Evolutionary conservation across 2,329 filamentous ascomycete genomes (phyloP).

Genomic region (Cordyceps pruinosa): DNA sequence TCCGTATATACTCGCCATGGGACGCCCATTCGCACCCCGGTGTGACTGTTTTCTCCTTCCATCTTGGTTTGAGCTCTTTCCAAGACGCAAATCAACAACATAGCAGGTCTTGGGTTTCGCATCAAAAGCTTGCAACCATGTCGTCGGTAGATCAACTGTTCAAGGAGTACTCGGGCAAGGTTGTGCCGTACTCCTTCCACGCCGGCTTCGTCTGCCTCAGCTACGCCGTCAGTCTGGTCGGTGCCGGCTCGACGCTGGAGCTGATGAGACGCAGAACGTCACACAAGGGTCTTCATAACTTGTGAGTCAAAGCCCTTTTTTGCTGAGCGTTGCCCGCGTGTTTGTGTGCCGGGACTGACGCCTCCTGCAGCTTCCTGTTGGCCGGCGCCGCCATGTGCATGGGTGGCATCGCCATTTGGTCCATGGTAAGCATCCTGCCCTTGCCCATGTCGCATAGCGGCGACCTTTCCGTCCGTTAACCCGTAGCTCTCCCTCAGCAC

Average conservation of each 20-base stretch:
- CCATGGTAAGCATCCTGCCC: conserved; percentile 44
- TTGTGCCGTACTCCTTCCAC: conserved; percentile 44
- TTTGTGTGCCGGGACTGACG: neutral
- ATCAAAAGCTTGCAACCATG: neutral
- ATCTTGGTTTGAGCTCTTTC: neutral
- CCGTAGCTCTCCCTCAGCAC: conserved; percentile 44
- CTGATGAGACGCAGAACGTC: conserved; percentile 71
- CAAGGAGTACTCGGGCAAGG: conserved; percentile 34
- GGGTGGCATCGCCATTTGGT: conserved; percentile 70
- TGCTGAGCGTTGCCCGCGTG: neutral
- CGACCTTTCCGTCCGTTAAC: neutral
- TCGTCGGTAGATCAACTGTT: conserved; percentile 25
- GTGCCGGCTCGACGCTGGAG: conserved; percentile 73
- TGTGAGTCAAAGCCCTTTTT: conserved; percentile 39
- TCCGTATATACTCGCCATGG: conserved; percentile 2
- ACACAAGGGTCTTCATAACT: conserved; percentile 60
- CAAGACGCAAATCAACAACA: neutral
- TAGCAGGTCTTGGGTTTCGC: neutral
- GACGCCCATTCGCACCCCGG: neutral
- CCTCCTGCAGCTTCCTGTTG: conserved; percentile 48
- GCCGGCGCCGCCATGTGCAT: conserved; percentile 60
- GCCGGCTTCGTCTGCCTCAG: conserved; percentile 64
- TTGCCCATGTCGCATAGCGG: neutral
- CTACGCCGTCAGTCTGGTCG: conserved; percentile 68
- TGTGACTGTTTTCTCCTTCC: neutral